Percentiles rank a stretch among this genome's conserved stretches.
Conservation (phyloP, 192 early-diverging fungal genomes). For the Rhizophagus prolifer region DNA sequence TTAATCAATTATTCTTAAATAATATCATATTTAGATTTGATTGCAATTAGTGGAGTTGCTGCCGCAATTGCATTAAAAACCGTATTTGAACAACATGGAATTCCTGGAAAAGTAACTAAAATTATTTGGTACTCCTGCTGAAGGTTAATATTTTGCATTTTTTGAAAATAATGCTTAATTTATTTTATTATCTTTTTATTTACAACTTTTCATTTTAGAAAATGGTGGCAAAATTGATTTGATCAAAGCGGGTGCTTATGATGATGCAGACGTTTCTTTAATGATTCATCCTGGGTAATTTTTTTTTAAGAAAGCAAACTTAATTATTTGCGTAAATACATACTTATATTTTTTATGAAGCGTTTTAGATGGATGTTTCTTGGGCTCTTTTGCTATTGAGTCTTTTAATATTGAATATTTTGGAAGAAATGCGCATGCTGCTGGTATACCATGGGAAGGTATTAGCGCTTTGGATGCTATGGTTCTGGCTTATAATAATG, state of each 20-base stretch:
- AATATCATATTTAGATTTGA: no score
- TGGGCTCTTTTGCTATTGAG: no score
- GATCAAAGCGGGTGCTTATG: slow-evolving; percentile 66
- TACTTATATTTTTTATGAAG: no score
- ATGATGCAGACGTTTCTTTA: slow-evolving; percentile 67
- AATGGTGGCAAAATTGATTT: slow-evolving; percentile 71
- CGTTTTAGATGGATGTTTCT: no score
- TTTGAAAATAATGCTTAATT: background rate
- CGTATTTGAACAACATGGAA: slow-evolving; percentile 30
- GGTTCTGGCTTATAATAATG: no score
- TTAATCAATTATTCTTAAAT: background rate
- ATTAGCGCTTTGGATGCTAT: no score
- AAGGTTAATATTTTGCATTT: slow-evolving; percentile 40
- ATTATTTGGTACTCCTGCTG: no score
- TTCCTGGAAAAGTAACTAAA: slow-evolving; percentile 61
- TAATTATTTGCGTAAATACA: no score
- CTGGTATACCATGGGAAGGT: no score
- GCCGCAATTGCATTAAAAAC: slow-evolving; percentile 49
- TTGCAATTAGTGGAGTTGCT: slow-evolving; percentile 40
- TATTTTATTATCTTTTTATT: background rate
- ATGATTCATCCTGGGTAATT: slow-evolving; percentile 82
- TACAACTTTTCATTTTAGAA: slow-evolving; percentile 36
- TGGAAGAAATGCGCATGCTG: no score
- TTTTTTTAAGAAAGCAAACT: no score
- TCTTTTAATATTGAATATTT: no score